These are phyloP conservation scores for Stachybotrys elegans DNA, from an alignment of 2,329 filamentous ascomycete species.

Conservation along the genomic window DNA sequence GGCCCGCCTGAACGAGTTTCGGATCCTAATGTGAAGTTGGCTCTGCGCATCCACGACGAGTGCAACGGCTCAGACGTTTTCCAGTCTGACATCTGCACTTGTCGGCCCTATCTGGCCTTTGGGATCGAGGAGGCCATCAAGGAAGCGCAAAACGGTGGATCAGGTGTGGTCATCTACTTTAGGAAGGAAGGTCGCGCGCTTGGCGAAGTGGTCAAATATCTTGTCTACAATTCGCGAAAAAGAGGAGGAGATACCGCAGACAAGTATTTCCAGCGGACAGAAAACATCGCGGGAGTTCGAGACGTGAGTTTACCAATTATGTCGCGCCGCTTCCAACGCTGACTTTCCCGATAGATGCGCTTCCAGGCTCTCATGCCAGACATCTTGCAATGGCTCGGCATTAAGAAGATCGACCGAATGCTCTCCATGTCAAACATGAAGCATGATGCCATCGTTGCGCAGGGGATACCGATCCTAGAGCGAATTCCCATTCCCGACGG, in stretches of 20 bases:
- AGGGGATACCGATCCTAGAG: constrained; percentile 46
- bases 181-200: constrained; percentile 86
- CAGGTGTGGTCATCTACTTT: constrained; percentile 93
- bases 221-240: constrained; percentile 68
- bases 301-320: not conserved
- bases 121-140: constrained; percentile 90
- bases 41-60: constrained; percentile 15
- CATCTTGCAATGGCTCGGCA: constrained; percentile 89
- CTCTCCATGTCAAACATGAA: constrained; percentile 82
- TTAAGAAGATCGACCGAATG: constrained; percentile 93
- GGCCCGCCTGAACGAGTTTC: constrained; percentile 11
- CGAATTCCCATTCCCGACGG: constrained; percentile 72
- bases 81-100: constrained; percentile 90
- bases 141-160: constrained; percentile 84
- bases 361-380: constrained; percentile 96
- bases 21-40: constrained; percentile 11
- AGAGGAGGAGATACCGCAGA: constrained; percentile 67
- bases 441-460: constrained; percentile 72
- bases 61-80: constrained; percentile 93
- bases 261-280: constrained; percentile 89
- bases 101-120: constrained; percentile 83
- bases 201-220: constrained; percentile 84
- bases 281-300: constrained; percentile 75
- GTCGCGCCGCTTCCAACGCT: not conserved
- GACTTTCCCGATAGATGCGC: constrained; percentile 75